Evolutionary conservation across 2,329 filamentous ascomycete genomes (phyloP), one percentile per base, ranked within the genome.

Genomic region (Pseudogymnoascus sp.): DNA sequence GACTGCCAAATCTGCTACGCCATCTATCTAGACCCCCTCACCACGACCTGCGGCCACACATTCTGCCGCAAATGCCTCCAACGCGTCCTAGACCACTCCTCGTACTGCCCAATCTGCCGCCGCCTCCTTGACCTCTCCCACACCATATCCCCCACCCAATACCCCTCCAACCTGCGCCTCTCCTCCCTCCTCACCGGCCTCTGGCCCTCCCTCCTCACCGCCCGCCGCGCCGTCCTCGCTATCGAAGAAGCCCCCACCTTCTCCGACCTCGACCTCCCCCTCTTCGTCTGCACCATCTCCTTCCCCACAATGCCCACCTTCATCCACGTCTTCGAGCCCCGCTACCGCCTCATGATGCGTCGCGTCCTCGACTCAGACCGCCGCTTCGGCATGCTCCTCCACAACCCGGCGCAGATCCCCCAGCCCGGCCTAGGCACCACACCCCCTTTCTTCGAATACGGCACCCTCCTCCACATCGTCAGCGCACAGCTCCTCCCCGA

Each of bases 1-100:
- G 91, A 96, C 70, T 97, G 92, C 67, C 90, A 94, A 69, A 86
- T 96, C 63, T 96, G 92, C 75, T 95, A 93, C 73, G 84, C 86
- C 41, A 74, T 95, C 21, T 89, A 93, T 72, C 78, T 91, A 64
- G 89, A 96, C 65, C 91, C 92, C 0, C 78, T 92, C 60, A 96
- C 92, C 0, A 95, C 91, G 0, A 81, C 84, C 1, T 97, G 92
- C 69, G 92, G 92, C 1, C 92, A 97, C 73, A 96, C 91, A 0
- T 93, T 94, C 69, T 97, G 92, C 73, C 86, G 89, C 17, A 82
- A 83, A 63, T 97, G 92, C 72, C 79, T 96, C 21, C 84, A 86
- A 62, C 84, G 89, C 51, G 85, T 90, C 5, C 79, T 95, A 63
- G 89, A 93, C 68, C 88, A 94, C 71, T 88, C 89, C 1, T 82